Evolutionary conservation across 2,329 filamentous ascomycete species (phyloP), one percentile per base, ranked within the genome.

Genomic region (Chrysoporthe deuterocubensis): DNA sequence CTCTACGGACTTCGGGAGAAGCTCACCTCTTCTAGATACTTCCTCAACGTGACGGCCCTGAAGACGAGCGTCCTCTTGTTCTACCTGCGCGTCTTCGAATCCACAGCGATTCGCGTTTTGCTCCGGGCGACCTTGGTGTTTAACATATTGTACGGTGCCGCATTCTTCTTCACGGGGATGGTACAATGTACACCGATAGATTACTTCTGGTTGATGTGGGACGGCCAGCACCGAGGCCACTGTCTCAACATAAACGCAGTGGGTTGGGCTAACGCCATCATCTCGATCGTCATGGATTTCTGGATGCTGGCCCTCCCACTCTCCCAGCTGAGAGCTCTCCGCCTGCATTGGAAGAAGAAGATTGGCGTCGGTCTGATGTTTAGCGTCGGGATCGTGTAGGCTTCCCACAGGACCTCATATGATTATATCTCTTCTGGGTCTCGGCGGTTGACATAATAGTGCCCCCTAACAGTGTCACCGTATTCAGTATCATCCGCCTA

Each of bases 351-450:
- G 71, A 79, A 78, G 72, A 82, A 81, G 72, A 84, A 83, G 72
- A 68, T 81, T 37, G 78, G 78, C 4, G 76, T 83, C 0, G 72
- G 74, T 0, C 70, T 81, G 44, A 83, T 84, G 79, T 83, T 84
- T 57, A 74, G 77, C 4, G 76, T 83, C 1, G 82, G 83, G 48
- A 74, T 78, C 1, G 80, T 80, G 61, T 63, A 42, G n/a, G 61
- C 43, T 9, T 4, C 48, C 18, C 13, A 54, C 50, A 14, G 11
- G 50, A 9, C 43, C 21, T 48, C 26, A 13, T 37, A 14, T 13
- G 18, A 46, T 18, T 6, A 34, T 18, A 32, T 44, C 11, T 44
- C 16, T 60, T 26, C 4, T 43, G 16, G 11, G 11, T 14, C 57
- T 26, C n/a, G 26, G 37, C 40, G n/a, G 16, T 14, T 46, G 2